Evolutionary conservation across 2,329 filamentous ascomycete species (phyloP).

Genomic region (Cordyceps farinosa): DNA sequence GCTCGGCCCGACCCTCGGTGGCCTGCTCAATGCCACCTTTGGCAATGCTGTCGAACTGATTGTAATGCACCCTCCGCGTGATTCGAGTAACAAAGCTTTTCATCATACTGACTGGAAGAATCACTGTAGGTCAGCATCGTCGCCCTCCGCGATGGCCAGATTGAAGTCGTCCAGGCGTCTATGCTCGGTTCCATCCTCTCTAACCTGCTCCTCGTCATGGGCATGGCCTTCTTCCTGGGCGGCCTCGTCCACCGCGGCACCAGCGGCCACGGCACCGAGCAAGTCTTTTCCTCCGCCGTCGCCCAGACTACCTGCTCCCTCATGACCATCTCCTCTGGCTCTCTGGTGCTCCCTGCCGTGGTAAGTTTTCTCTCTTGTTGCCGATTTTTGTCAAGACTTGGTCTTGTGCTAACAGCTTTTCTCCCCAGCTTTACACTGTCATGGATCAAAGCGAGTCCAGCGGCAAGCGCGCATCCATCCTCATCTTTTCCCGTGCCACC

Average conservation of each 20-base stretch:
- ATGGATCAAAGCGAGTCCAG: slow-evolving; percentile 45
- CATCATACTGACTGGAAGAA: no score
- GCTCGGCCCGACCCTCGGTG: slow-evolving; percentile 70
- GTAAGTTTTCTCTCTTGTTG: slow-evolving; percentile 33
- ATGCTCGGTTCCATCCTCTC: slow-evolving; percentile 96
- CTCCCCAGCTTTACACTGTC: slow-evolving; percentile 59
- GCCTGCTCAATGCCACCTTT: slow-evolving; percentile 72
- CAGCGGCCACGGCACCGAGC: slow-evolving; percentile 59
- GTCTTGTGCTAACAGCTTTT: background rate
- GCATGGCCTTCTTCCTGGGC: slow-evolving; percentile 75
- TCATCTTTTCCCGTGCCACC: slow-evolving; percentile 71
- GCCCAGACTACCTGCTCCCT: slow-evolving; percentile 74
- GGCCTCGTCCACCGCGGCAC: slow-evolving; percentile 60
- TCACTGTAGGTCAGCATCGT: slow-evolving; percentile 76
- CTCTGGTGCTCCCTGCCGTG: slow-evolving; percentile 74
- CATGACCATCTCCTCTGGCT: slow-evolving; percentile 72
- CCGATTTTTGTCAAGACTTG: no score
- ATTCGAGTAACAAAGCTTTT: background rate
- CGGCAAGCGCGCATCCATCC: slow-evolving; percentile 53
- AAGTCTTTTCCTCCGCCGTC: slow-evolving; percentile 70
- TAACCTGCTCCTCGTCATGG: slow-evolving; percentile 83
- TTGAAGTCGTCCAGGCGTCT: slow-evolving; percentile 93
- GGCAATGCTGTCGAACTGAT: slow-evolving; percentile 79
- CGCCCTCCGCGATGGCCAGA: slow-evolving; percentile 78
- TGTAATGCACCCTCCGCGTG: slow-evolving; percentile 41